Conservation (phyloP, 148 eudicot genomes). For the Beta vulgaris region DNA sequence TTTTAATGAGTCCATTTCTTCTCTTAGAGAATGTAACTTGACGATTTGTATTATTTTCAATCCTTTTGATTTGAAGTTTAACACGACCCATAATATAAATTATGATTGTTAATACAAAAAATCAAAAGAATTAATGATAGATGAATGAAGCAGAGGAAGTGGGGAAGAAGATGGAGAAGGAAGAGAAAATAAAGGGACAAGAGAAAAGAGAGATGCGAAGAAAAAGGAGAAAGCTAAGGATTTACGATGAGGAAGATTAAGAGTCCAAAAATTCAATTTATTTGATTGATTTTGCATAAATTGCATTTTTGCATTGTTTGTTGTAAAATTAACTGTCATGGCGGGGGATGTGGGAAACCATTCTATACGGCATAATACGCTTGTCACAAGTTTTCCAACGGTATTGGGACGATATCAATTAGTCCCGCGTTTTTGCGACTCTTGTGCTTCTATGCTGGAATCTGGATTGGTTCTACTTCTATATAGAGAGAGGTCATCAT, state of each 20-base stretch:
- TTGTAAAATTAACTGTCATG: not conserved
- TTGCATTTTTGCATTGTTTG: too few relatives aligned
- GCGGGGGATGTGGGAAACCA: conserved; percentile 6
- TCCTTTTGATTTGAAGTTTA: conserved; percentile 68
- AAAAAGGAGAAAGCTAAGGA: conserved; percentile 13
- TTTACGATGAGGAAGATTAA: conserved; percentile 12
- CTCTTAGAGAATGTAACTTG: conserved; percentile 92
- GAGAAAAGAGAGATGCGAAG: conserved; percentile 28
- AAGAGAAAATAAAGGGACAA: conserved; percentile 12
- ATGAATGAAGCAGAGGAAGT: not conserved
- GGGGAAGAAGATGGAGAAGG: not conserved
- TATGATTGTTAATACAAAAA: not conserved
- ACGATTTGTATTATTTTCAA: conserved; percentile 64
- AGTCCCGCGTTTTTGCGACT: too few relatives aligned
- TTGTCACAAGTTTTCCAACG: not conserved
- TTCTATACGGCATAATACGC: too few relatives aligned
- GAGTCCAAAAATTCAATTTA: not conserved
- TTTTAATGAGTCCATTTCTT: conserved; percentile 79
- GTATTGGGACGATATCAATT: not conserved
- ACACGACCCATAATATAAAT: conserved; percentile 56
- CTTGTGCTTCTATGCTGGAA: too few relatives aligned
- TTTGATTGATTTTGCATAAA: not conserved
- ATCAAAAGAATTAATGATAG: not conserved
- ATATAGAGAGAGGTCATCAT: too few relatives aligned
- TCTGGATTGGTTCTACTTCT: too few relatives aligned